A percentile compares a stretch with the other conserved stretches of the same genome.
phyloP scores from a whole-genome alignment of 768 basidiomycete genomes.

The Gloeophyllum trabeum region DNA sequence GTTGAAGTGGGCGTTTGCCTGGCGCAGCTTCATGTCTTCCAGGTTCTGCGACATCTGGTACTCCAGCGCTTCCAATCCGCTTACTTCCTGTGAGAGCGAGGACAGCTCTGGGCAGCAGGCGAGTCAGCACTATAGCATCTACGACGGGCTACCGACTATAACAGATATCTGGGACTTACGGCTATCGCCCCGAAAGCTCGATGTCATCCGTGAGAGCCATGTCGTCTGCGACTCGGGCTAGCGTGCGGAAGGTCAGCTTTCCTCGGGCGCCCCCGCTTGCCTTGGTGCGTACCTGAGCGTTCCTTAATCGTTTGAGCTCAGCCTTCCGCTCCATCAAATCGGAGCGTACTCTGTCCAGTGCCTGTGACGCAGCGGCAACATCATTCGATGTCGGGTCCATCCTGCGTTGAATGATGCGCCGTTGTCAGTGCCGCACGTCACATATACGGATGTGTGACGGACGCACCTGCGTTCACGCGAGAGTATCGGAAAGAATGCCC shows the following conservation, averaged over 20 bases:
- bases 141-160: background rate
- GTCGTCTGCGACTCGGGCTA: constrained; percentile 9
- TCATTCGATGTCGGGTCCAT: background rate
- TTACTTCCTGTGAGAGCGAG: constrained; percentile 40
- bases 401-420: too few species aligned
- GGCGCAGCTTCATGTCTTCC: constrained; percentile 34
- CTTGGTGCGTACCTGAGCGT: constrained; percentile 12
- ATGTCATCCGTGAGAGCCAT: constrained; percentile 41
- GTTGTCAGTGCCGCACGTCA: too few species aligned
- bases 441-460: too few species aligned
- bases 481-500: constrained; percentile 42
- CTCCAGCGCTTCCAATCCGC: constrained; percentile 56
- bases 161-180: constrained; percentile 10
- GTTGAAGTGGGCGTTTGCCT: constrained; percentile 36
- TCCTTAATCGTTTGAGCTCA: constrained; percentile 21
- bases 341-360: constrained; percentile 45
- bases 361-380: constrained; percentile 22
- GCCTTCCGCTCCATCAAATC: constrained; percentile 35
- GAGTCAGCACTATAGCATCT: background rate
- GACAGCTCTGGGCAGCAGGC: constrained; percentile 22
- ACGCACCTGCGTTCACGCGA: constrained; percentile 17
- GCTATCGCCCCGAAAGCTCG: constrained; percentile 38
- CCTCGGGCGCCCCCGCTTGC: background rate
- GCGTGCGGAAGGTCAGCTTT: background rate
- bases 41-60: constrained; percentile 55